phyloP scores from a whole-genome alignment of 2,329 filamentous ascomycete genomes.

The Aspergillus oerlinghausenensis region DNA sequence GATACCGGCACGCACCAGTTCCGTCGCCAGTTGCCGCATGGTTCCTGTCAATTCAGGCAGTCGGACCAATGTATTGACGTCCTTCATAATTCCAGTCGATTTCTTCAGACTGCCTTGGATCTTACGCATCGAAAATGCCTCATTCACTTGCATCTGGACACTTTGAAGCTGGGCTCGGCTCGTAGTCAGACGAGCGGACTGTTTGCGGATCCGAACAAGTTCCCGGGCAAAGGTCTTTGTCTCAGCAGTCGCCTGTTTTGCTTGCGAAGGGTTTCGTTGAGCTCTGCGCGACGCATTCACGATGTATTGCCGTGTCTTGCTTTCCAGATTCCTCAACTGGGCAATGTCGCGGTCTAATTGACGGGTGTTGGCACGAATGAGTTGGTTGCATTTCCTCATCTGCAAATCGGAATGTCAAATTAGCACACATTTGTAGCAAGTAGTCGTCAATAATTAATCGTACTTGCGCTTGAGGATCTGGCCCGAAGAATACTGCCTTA shows the following conservation, averaged over 20 bases:
- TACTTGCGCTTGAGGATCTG: constrained; percentile 91
- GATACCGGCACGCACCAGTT: constrained; percentile 90
- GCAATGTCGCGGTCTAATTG: constrained; percentile 92
- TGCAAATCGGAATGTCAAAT: constrained; percentile 34
- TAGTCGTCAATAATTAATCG: constrained; percentile 16
- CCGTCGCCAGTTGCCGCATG: constrained; percentile 80
- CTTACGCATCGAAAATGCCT: constrained; percentile 91
- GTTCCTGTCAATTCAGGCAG: constrained; percentile 83
- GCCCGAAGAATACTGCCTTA: constrained; percentile 81
- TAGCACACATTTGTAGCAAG: neutral
- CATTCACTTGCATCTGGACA: constrained; percentile 96
- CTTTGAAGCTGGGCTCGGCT: constrained; percentile 87
- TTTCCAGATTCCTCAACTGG: constrained; percentile 71
- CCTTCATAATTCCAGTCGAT: constrained; percentile 91
- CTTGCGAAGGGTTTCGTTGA: constrained; percentile 72
- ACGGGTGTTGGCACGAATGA: constrained; percentile 85
- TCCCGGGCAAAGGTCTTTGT: constrained; percentile 85
- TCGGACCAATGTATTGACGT: constrained; percentile 80
- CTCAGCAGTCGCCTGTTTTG: constrained; percentile 74
- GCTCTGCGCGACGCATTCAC: constrained; percentile 75
- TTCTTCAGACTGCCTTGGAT: constrained; percentile 88
- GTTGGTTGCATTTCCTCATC: constrained; percentile 91
- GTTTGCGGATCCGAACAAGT: constrained; percentile 75
- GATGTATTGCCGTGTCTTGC: constrained; percentile 81
- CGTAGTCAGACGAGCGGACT: constrained; percentile 69